These are phyloP conservation scores for Paramecium octaurelia DNA, from an alignment of 73 alveolate species.

Conservation along the genomic window DNA sequence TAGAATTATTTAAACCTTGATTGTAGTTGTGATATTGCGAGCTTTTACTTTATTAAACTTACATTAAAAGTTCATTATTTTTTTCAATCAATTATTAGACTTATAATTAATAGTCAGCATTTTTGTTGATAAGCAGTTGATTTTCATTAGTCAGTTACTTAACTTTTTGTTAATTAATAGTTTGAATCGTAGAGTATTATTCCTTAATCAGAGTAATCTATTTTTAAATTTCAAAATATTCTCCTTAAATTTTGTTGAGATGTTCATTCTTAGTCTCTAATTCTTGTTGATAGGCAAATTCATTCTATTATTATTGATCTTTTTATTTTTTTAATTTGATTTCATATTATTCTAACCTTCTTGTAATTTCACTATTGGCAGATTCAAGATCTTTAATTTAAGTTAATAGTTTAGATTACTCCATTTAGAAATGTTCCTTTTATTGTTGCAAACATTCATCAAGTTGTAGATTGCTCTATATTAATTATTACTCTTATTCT, in stretches of 20 bases:
- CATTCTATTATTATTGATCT: not conserved
- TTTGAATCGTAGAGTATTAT: not conserved
- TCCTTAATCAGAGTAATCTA: not conserved
- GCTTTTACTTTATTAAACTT: not conserved
- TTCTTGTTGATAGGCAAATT: not conserved
- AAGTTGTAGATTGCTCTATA: not conserved
- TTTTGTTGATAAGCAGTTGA: not conserved
- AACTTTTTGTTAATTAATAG: not conserved
- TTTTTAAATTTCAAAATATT: not conserved
- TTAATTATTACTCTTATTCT: not conserved
- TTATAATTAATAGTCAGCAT: not conserved
- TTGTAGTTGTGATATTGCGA: not conserved
- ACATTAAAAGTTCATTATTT: not conserved
- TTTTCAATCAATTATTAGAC: not conserved
- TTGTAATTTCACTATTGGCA: not conserved
- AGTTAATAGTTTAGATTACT: not conserved
- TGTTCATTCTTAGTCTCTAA: not conserved
- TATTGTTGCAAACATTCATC: not conserved
- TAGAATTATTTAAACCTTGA: not conserved
- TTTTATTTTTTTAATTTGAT: not conserved
- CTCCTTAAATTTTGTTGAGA: not conserved
- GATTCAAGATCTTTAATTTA: slow-evolving; percentile 37
- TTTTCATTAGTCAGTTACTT: not conserved
- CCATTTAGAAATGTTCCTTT: not conserved
- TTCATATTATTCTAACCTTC: slow-evolving; percentile 9